A percentile compares a stretch with the other conserved stretches of the same genome.
Conservation (phyloP, 768 basidiomycete species). For the Wakefieldia striispora region DNA sequence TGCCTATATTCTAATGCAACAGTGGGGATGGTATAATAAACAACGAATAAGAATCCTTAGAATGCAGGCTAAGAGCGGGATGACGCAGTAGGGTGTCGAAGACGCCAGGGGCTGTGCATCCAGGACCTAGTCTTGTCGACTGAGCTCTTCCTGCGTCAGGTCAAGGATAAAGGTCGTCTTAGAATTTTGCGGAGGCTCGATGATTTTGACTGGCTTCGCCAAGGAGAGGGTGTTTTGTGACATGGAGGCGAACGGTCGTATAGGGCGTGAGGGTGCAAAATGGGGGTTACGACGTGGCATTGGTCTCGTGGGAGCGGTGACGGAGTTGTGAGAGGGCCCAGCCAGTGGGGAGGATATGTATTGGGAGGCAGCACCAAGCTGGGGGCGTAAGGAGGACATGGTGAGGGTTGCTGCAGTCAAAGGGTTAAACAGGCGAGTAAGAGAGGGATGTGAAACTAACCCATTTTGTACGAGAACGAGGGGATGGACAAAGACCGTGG, state of each 20-base stretch:
- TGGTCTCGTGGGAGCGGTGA: constrained; percentile 32
- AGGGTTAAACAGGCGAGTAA: neutral
- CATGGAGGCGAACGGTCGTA: constrained; percentile 76
- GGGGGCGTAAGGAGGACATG: constrained; percentile 35
- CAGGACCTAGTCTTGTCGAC: constrained; percentile 53
- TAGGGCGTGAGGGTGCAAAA: constrained; percentile 71
- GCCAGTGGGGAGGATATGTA: constrained; percentile 66
- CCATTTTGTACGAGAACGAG: constrained; percentile 31
- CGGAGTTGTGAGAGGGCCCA: constrained; percentile 32
- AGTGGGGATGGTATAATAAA: constrained; percentile 19
- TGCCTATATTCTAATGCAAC: constrained; percentile 18
- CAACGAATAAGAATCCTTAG: constrained; percentile 19
- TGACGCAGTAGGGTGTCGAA: neutral
- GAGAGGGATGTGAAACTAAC: constrained; percentile 28
- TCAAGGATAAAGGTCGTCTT: constrained; percentile 70
- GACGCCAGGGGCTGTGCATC: too few relatives aligned
- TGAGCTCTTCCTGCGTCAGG: constrained; percentile 80
- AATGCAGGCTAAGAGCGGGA: neutral
- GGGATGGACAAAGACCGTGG: constrained; percentile 24
- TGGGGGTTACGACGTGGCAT: constrained; percentile 44
- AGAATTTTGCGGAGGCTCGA: constrained; percentile 74
- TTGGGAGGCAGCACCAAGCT: constrained; percentile 32
- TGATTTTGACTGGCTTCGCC: constrained; percentile 66
- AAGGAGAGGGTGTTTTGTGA: constrained; percentile 25
- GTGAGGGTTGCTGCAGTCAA: constrained; percentile 39